phyloP scores from a whole-genome alignment of 805 yeast genomes.

The Nakazawaea laoshanensis region DNA sequence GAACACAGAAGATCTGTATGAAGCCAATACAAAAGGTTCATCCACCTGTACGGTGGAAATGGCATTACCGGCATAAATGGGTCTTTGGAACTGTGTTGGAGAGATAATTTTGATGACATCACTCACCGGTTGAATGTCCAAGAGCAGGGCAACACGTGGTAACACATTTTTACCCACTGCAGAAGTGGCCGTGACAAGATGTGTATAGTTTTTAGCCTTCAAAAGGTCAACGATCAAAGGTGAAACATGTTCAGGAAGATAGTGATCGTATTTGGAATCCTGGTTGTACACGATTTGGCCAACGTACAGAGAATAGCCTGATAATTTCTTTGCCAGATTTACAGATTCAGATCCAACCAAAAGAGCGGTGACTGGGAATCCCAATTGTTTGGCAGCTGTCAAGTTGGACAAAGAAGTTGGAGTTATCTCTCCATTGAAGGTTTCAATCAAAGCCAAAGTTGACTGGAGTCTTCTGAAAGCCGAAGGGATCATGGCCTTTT shows the following conservation, averaged over 20 bases:
- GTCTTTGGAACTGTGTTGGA: slow-evolving; percentile 74
- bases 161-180: slow-evolving; percentile 80
- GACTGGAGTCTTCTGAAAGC: slow-evolving; percentile 54
- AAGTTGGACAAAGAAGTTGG: slow-evolving; percentile 67
- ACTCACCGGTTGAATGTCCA: slow-evolving; percentile 82
- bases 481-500: no score
- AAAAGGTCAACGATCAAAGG: slow-evolving; percentile 51
- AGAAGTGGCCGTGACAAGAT: slow-evolving; percentile 76
- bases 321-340: slow-evolving; percentile 39
- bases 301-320: slow-evolving; percentile 41
- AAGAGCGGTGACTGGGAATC: slow-evolving; percentile 75
- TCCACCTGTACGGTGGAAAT: slow-evolving; percentile 67
- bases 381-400: slow-evolving; percentile 69
- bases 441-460: slow-evolving; percentile 74
- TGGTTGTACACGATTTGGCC: slow-evolving; percentile 50
- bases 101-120: slow-evolving; percentile 67
- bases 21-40: slow-evolving; percentile 59
- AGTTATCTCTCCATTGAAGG: slow-evolving; percentile 42
- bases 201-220: slow-evolving; percentile 38
- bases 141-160: slow-evolving; percentile 79
- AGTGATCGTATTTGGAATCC: slow-evolving; percentile 52
- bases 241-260: slow-evolving; percentile 73
- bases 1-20: slow-evolving; percentile 85
- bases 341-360: slow-evolving; percentile 56
- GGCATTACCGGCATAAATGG: slow-evolving; percentile 95